Evolutionary conservation across 495 filamentous ascomycete species (phyloP), one percentile per base, ranked within the genome.

Genomic region (Trichoderma reesei): DNA sequence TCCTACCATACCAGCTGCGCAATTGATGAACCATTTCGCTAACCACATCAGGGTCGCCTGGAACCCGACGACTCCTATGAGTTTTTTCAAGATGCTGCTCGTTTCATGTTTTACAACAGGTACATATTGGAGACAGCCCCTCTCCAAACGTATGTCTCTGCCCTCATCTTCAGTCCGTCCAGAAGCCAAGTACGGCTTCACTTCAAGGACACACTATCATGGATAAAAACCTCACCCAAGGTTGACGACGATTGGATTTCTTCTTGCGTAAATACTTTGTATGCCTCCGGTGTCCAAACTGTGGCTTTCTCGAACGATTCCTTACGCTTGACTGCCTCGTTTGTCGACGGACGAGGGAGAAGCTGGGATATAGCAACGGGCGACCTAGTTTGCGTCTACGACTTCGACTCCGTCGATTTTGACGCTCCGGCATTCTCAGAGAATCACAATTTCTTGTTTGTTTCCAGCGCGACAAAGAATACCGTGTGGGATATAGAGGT

Each of bases 161-260:
- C 65, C 1, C 65, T 71, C 37, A 37, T 71, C 31, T 71, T 71
- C 51, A 67, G 65, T 54, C 69, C 65, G n/a, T 8, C 7, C 1
- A 33, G 41, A 11, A 61, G 65, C 31, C 1, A 44, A 18, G 26
- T 26, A 26, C 26, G 26, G 26, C 26, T 26, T 26, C 26, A 26
- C 26, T 26, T 26, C 26, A 26, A 26, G 26, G 26, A 26, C 26
- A 26, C 26, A 26, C 26, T 26, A 26, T 26, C 26, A 26, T 41
- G 60, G 14, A 36, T 51, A 44, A 26, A 51, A 0, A 9, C 41
- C 38, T 69, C 60, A 26, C 26, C 26, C 59, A 14, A 26, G 33
- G 39, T 20, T 16, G 41, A 67, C 44, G 60, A 63, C 1, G 4
- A 63, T 6, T 68, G 66, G 66, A 60, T 65, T 16, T n/a, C 7